These are phyloP conservation scores for Eleusine coracana DNA, from an alignment of 176 grass and related monocot genomes.

Conservation along the genomic window DNA sequence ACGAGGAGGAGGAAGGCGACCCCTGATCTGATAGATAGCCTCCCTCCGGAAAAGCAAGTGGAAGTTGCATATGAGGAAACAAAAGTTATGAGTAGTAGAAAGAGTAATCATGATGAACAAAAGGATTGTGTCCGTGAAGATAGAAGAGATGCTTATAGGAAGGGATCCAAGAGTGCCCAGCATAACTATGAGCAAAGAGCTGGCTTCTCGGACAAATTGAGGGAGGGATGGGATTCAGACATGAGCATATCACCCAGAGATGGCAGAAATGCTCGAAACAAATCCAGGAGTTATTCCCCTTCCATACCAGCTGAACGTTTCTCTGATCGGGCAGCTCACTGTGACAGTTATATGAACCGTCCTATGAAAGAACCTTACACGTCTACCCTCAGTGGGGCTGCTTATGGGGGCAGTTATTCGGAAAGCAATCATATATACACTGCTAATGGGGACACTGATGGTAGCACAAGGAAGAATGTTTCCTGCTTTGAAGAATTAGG, in stretches of 20 bases:
- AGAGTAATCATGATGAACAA: slow-evolving; percentile 31
- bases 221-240: slow-evolving; percentile 39
- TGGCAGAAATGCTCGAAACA: slow-evolving; percentile 28
- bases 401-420: slow-evolving; percentile 35
- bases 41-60: slow-evolving; percentile 61
- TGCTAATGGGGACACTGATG: slow-evolving; percentile 2
- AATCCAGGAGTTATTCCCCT: slow-evolving; percentile 23
- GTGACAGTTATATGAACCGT: slow-evolving; percentile 12
- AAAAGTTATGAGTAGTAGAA: slow-evolving; percentile 32
- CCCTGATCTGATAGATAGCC: slow-evolving; percentile 32
- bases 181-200: slow-evolving; percentile 11
- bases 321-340: not conserved
- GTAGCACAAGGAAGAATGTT: slow-evolving; percentile 35
- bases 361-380: slow-evolving; percentile 9
- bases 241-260: slow-evolving; percentile 61
- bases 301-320: slow-evolving; percentile 10
- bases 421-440: not conserved
- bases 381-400: not conserved
- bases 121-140: not conserved
- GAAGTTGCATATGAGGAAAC: slow-evolving; percentile 59
- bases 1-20: slow-evolving; percentile 34
- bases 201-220: slow-evolving; percentile 21
- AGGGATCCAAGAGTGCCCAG: slow-evolving; percentile 4
- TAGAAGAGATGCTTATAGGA: slow-evolving; percentile 22
- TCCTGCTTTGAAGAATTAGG: slow-evolving; percentile 26